These are phyloP conservation scores for Glycine soja DNA, from an alignment of 306 rosid species.

Conservation along the genomic window DNA sequence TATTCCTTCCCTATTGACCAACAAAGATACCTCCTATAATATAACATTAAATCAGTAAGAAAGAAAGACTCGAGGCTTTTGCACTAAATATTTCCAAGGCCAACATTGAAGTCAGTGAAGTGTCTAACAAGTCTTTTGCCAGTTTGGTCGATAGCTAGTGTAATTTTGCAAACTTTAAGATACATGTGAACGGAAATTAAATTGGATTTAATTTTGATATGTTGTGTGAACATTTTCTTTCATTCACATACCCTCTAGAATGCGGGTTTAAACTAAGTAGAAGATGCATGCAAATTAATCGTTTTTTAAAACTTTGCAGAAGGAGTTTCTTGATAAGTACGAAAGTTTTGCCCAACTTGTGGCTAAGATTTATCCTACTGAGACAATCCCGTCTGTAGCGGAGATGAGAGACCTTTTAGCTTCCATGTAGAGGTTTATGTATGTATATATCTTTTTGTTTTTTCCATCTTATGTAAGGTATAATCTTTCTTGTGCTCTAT, in stretches of 20 bases:
- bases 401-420: constrained; percentile 90
- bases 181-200: too few relatives aligned
- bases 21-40: constrained; percentile 21
- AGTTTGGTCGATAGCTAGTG: too few relatives aligned
- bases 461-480: constrained; percentile 32
- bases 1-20: constrained; percentile 8
- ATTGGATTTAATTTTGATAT: too few relatives aligned
- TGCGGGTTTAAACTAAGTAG: too few relatives aligned
- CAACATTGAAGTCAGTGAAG: neutral
- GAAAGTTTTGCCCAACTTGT: constrained; percentile 93
- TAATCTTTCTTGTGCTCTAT: constrained; percentile 43
- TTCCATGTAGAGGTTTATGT: constrained; percentile 62
- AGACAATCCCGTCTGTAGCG: constrained; percentile 65
- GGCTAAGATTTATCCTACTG: constrained; percentile 84
- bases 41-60: neutral
- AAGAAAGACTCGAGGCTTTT: constrained; percentile 22
- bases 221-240: too few relatives aligned
- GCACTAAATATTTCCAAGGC: constrained; percentile 18
- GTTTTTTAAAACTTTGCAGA: constrained; percentile 61
- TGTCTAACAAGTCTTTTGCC: too few relatives aligned
- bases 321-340: constrained; percentile 94
- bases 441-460: constrained; percentile 31
- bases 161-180: too few relatives aligned
- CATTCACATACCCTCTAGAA: too few relatives aligned
- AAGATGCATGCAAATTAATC: constrained; percentile 25